phyloP scores from a whole-genome alignment of 352 stramenopile species.

The Poterioochromonas sp. region DNA sequence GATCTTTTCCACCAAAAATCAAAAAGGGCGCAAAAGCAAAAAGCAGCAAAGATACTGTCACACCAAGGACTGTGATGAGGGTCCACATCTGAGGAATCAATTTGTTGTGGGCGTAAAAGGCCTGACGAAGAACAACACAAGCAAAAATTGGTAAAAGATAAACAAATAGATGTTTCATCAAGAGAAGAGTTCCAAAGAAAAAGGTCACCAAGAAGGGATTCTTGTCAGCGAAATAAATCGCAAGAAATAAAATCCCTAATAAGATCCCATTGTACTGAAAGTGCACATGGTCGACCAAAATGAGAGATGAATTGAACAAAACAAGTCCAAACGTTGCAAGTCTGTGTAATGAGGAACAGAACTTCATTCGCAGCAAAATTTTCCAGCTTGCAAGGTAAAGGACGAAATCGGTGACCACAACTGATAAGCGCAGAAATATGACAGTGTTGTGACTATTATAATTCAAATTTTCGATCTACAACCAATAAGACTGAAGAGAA shows the following conservation, averaged over 20 bases:
- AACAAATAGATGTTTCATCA: slow-evolving; percentile 95
- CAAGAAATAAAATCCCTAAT: slow-evolving; percentile 82
- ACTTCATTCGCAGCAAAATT: background rate
- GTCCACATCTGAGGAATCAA: slow-evolving; percentile 25
- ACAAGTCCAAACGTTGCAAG: slow-evolving; percentile 69
- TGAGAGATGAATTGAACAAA: slow-evolving; percentile 77
- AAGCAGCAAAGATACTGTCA: slow-evolving; percentile 70
- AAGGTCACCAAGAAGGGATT: slow-evolving; percentile 32
- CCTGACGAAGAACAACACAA: slow-evolving; percentile 76
- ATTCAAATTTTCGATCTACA: slow-evolving; percentile 43
- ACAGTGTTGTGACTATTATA: slow-evolving; percentile 58
- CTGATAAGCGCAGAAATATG: slow-evolving; percentile 80
- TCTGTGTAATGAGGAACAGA: slow-evolving; percentile 46
- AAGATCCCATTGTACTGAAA: slow-evolving; percentile 99
- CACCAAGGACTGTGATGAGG: slow-evolving; percentile 64
- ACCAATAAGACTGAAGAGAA: background rate
- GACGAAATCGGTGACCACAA: slow-evolving; percentile 74
- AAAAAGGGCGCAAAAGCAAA: slow-evolving; percentile 47
- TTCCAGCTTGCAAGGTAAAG: slow-evolving; percentile 48
- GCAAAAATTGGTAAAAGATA: slow-evolving; percentile 89
- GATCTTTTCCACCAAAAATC: slow-evolving; percentile 46
- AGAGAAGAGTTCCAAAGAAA: slow-evolving; percentile 80
- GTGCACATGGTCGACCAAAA: slow-evolving; percentile 96
- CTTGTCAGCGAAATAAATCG: slow-evolving; percentile 36
- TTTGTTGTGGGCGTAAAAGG: slow-evolving; percentile 9